Evolutionary conservation across 495 filamentous ascomycete genomes (phyloP).

Genomic region (Penicillium dipodomyicola): DNA sequence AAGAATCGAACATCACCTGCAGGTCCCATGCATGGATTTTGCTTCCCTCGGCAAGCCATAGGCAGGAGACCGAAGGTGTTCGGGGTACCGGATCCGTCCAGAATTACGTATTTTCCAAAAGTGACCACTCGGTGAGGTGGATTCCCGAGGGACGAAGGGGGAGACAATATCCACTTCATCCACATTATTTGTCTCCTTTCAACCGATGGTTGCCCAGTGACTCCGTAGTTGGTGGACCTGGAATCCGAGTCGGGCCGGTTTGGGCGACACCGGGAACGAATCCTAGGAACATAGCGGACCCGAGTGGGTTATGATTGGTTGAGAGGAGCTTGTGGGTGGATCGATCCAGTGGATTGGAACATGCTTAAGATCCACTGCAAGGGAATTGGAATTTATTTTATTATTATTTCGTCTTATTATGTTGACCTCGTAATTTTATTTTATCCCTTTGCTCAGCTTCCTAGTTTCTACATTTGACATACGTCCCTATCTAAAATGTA

Average conservation of each 20-base stretch:
- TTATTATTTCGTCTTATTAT: not conserved
- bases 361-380: constrained; percentile 32
- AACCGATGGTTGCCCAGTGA: constrained; percentile 32
- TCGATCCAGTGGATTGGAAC: constrained; percentile 23
- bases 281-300: constrained; percentile 21
- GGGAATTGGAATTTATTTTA: constrained; percentile 11
- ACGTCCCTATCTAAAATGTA: not conserved
- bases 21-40: constrained; percentile 2
- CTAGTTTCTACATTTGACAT: not conserved
- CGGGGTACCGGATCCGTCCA: constrained; percentile 12
- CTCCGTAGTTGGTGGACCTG: constrained; percentile 26
- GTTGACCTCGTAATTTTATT: not conserved
- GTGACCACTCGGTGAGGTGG: constrained; percentile 31
- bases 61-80: not conserved
- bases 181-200: constrained; percentile 17
- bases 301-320: constrained; percentile 23
- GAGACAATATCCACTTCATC: constrained; percentile 17
- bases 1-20: constrained; percentile 7
- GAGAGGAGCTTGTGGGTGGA: constrained; percentile 14
- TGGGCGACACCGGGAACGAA: constrained; percentile 28
- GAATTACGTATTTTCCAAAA: constrained; percentile 25
- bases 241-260: constrained; percentile 38
- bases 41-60: constrained; percentile 7
- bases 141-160: constrained; percentile 24
- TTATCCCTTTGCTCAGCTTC: not conserved